phyloP scores from a whole-genome alignment of 2,329 filamentous ascomycete genomes.

The Colletotrichum sp. region DNA sequence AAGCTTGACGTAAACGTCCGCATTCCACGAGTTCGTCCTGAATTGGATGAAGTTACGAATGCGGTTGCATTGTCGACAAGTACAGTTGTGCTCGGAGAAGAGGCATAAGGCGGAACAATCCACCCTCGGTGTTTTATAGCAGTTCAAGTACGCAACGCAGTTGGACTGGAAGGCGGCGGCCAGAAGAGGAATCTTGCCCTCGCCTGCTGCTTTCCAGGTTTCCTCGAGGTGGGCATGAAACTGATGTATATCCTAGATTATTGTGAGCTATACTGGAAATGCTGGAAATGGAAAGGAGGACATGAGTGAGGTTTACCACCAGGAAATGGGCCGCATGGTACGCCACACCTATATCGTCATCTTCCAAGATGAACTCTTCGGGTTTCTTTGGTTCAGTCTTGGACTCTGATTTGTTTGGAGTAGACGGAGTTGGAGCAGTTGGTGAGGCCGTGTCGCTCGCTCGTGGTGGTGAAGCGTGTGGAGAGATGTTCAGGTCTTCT shows the following conservation, averaged over 20 bases:
- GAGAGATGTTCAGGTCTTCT: not conserved
- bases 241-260: accelerated
- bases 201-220: not conserved
- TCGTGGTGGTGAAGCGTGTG: not conserved
- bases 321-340: not conserved
- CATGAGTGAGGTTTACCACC: not conserved
- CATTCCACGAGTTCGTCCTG: too few relatives aligned
- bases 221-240: not conserved
- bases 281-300: accelerated
- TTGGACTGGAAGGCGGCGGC: not conserved
- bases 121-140: accelerated
- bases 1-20: not conserved
- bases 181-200: not conserved
- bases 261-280: not conserved
- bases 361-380: not conserved
- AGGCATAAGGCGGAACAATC: not conserved
- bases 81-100: not conserved
- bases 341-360: not conserved
- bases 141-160: not conserved
- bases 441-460: not conserved
- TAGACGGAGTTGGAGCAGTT: accelerated
- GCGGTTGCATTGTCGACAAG: not conserved
- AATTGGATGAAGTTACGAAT: too few relatives aligned
- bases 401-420: not conserved
- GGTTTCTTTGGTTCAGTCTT: not conserved